Evolutionary conservation across 148 eudicot genomes (phyloP), one percentile per base, ranked within the genome.

Genomic region (Mesembryanthemum crystallinum): DNA sequence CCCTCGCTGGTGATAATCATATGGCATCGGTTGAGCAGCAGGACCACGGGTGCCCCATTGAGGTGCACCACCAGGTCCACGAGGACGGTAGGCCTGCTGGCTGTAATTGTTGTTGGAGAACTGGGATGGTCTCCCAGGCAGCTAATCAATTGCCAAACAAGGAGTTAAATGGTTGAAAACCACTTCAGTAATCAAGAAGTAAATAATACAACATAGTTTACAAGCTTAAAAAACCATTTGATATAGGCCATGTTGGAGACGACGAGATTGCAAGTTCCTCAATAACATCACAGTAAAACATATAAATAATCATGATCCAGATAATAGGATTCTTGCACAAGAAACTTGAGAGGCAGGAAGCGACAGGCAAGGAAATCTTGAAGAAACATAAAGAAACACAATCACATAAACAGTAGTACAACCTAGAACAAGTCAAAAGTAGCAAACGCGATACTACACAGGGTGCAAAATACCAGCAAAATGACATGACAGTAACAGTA

Each of bases 31-130:
- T 73, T 88, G 98, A 13, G 75, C 42, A 51, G 84, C 86, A 74
- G 88, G 82, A 73, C 92, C 92, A 39, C 92, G 88, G 55, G 79
- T 78, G 33, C 92, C 92, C 97, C 98, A 92, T 69, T 90, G 97
- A 21, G 87, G 79, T 29, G 69, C 80, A 52, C 86, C 88, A 71
- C 85, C 84, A 55, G 92, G 87, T 54, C 90, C 98, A 68, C 91
- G 96, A 66, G 97, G 93, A 63, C 87, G 97, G 47, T 82, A 87
- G 32, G 66, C 79, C 86, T 88, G 97, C 80, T 95, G 99, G 81
- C 45, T 83, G 78, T 88, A 77, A 49, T 61, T 86, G 71, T 85
- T 90, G 71, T 90, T 69, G 63, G 91, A 82, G 51, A 76, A 75
- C 57, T 84, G 81, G 18, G 96, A 83, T 33, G 80, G 86, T 78